These are phyloP conservation scores for Microbotryum intermedium DNA, from an alignment of 1,284 basidiomycete species.

Conservation along the genomic window DNA sequence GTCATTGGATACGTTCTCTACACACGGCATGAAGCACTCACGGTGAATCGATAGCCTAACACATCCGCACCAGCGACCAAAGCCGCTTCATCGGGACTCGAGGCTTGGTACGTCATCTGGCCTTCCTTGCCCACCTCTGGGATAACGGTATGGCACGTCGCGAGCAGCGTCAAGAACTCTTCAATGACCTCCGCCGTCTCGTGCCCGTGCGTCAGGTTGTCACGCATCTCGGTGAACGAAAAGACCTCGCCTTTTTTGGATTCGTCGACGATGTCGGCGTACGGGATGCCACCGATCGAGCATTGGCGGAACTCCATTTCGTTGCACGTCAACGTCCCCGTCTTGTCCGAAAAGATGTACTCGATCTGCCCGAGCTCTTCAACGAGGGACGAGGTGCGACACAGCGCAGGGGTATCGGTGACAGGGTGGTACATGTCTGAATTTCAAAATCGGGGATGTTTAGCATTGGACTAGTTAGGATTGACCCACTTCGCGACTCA, in stretches of 20 bases:
- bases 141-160: slow-evolving; percentile 98
- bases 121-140: slow-evolving; percentile 77
- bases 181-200: slow-evolving; percentile 52
- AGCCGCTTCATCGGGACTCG: slow-evolving; percentile 95
- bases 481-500: background rate
- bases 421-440: slow-evolving; percentile 65
- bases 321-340: slow-evolving; percentile 91
- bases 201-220: slow-evolving; percentile 36
- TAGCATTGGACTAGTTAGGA: background rate
- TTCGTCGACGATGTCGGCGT: slow-evolving; percentile 82
- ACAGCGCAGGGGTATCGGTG: slow-evolving; percentile 92
- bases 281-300: slow-evolving; percentile 77
- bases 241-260: slow-evolving; percentile 53
- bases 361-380: slow-evolving; percentile 98
- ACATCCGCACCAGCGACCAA: slow-evolving; percentile 88
- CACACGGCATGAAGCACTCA: slow-evolving; percentile 43
- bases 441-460: background rate
- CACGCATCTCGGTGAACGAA: slow-evolving; percentile 40
- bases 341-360: slow-evolving; percentile 98
- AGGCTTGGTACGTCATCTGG: slow-evolving; percentile 73
- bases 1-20: background rate
- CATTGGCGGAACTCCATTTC: slow-evolving; percentile 96
- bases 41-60: slow-evolving; percentile 87
- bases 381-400: slow-evolving; percentile 91
- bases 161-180: slow-evolving; percentile 83